phyloP scores from a whole-genome alignment of 169 alveolate genomes.

The Plasmodium ovale region DNA sequence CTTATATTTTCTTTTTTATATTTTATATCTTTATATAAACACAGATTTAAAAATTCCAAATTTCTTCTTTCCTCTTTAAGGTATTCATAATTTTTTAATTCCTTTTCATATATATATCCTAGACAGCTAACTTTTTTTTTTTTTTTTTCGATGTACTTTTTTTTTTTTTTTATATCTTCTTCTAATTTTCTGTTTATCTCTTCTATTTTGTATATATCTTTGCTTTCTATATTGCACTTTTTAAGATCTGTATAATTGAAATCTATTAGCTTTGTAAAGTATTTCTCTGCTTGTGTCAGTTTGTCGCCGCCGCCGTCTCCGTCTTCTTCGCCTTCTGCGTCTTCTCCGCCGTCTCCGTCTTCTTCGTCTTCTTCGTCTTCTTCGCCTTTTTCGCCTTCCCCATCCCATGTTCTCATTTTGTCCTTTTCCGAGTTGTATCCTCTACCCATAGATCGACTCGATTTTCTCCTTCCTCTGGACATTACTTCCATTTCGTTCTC shows the following conservation, averaged over 20 bases:
- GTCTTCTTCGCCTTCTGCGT: not conserved
- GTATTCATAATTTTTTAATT: slow-evolving; percentile 63
- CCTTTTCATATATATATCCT: slow-evolving; percentile 51
- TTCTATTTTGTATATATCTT: slow-evolving; percentile 63
- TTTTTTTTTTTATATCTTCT: slow-evolving; percentile 50
- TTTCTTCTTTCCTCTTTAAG: slow-evolving; percentile 73
- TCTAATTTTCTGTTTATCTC: slow-evolving; percentile 51
- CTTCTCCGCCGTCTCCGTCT: not conserved
- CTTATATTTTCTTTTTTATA: slow-evolving; percentile 60
- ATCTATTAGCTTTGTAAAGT: slow-evolving; percentile 43
- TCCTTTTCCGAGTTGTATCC: not conserved
- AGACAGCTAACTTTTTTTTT: slow-evolving; percentile 44
- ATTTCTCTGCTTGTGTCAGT: not conserved
- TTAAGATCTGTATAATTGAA: slow-evolving; percentile 38
- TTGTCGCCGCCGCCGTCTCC: not conserved
- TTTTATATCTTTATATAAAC: slow-evolving; percentile 66
- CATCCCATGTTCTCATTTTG: not conserved
- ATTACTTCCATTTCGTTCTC: not conserved
- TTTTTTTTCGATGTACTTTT: slow-evolving; percentile 34
- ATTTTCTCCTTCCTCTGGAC: not conserved
- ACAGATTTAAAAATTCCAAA: slow-evolving; percentile 47
- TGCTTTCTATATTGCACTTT: slow-evolving; percentile 54
- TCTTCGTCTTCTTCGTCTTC: not conserved
- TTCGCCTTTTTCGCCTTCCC: not conserved
- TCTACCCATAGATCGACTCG: not conserved